A percentile compares a stretch with the other conserved stretches of the same genome.
These are phyloP conservation scores for Setaria viridis DNA, from an alignment of 202 grass and related monocot genomes.

Conservation along the genomic window DNA sequence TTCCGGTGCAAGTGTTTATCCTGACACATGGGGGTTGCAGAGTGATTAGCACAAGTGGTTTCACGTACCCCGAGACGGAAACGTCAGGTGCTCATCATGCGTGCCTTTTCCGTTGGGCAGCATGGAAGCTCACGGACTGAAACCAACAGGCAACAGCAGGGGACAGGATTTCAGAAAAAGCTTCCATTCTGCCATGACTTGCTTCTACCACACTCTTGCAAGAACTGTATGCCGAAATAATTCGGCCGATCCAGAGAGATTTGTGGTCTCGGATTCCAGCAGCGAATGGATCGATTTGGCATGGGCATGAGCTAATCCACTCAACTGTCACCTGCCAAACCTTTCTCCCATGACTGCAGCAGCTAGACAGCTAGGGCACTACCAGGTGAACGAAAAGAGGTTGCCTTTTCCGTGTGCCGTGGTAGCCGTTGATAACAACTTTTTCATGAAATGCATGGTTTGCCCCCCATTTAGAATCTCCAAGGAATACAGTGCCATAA, in stretches of 20 bases:
- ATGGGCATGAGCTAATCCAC: not conserved
- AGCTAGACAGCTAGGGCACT: not conserved
- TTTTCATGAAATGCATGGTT: not conserved
- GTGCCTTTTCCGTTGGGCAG: conserved; percentile 19
- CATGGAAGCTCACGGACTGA: conserved; percentile 2
- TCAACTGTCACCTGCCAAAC: not conserved
- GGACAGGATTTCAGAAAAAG: not conserved
- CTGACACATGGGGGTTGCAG: not conserved
- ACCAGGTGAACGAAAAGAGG: not conserved
- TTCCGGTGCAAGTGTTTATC: not conserved
- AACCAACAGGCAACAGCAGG: too few species aligned
- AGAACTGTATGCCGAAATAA: not conserved
- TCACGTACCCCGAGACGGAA: not conserved
- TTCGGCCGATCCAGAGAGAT: conserved; percentile 3
- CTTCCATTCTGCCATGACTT: not conserved
- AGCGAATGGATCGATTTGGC: not conserved
- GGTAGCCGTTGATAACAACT: not conserved
- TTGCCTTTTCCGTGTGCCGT: not conserved
- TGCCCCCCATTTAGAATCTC: not conserved
- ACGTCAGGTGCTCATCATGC: conserved; percentile 8
- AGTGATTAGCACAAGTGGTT: conserved; percentile 1
- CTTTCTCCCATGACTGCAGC: not conserved
- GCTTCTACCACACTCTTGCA: not conserved
- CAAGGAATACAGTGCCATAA: not conserved
- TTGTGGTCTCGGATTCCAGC: not conserved